phyloP scores from a whole-genome alignment of 108 stramenopile genomes.

The Pelagomonas calceolata region DNA sequence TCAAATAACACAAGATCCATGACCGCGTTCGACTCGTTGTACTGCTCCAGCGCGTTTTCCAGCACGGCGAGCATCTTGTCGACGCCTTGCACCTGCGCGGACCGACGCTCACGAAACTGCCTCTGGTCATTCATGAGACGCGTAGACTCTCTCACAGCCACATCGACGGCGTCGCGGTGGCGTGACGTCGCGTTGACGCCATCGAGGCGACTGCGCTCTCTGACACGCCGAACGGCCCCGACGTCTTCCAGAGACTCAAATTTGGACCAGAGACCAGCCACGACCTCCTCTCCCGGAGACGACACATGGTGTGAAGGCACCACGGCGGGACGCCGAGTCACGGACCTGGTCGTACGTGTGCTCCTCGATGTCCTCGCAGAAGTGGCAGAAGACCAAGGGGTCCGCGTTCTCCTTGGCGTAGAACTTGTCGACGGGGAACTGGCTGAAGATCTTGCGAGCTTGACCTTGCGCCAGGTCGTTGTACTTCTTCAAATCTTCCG shows the following conservation, averaged over 20 bases:
- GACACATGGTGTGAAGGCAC: neutral
- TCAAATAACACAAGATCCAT: constrained; percentile 60
- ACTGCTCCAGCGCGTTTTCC: constrained; percentile 32
- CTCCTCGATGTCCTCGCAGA: constrained; percentile 35
- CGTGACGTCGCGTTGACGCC: neutral
- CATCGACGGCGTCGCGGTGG: too few relatives aligned
- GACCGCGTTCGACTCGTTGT: constrained; percentile 46
- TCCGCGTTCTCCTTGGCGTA: constrained; percentile 39
- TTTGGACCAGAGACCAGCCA: too few relatives aligned
- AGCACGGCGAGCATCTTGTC: constrained; percentile 22
- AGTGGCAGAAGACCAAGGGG: constrained; percentile 45
- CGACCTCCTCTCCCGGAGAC: too few relatives aligned
- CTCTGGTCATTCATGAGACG: too few relatives aligned
- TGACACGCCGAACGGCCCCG: neutral
- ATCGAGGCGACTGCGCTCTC: constrained; percentile 2
- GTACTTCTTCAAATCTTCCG: constrained; percentile 37
- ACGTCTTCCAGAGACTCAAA: too few relatives aligned
- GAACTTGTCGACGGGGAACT: constrained; percentile 35
- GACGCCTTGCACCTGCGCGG: constrained; percentile 19
- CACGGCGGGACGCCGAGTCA: too few relatives aligned
- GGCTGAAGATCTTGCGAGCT: constrained; percentile 43
- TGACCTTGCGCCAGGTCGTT: constrained; percentile 43
- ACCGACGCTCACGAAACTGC: too few relatives aligned
- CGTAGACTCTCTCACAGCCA: too few relatives aligned
- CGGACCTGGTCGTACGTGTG: constrained; percentile 39